Base-by-base conservation (phyloP, 768 basidiomycete genomes). In the Serendipita sp. region DNA sequence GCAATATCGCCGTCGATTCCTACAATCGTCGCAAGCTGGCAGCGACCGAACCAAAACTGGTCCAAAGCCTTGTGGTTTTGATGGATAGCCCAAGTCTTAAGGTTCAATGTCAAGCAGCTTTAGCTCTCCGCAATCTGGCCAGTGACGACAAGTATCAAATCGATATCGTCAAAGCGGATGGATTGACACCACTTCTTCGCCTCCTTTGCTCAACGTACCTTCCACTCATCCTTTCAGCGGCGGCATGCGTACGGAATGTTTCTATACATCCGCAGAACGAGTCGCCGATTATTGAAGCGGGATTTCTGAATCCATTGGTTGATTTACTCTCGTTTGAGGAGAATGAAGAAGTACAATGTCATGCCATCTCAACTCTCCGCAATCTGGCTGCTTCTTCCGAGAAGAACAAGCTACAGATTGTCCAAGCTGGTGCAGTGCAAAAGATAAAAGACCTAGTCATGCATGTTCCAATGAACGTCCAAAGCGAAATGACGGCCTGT, bases 401-500 rank as follows among this genome's bases (percentile, higher is more conserved):
- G 78, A 91, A 93, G 80, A 99, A 98, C 78, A 99, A 98, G 78
- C 82, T 88, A 44, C 92, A 94, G 5, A 98, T 99, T 64, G 94
- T 99, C 62, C 89, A 96, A 73, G 95, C 96, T 3, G 96, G 96
- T 3, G 96, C 96, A 16, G 87, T 97, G 2, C 90, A 92, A 71
- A 86, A 90, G 48, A 99, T 99, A 76, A 96, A 96, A 75, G 92
- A 97, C 70, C 78, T 99, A 16, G 93, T 99, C 1, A 77, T 99
- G 11, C 88, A 88, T 70, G 95, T 97, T 1, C 93, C 96, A 2
- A 84, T 96, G 77, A 88, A 88, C 66, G 96, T 99, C 10, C 96
- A 99, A 76, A 95, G 92, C 71, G 96, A 98, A 76, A 99, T 99
- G 96, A 99, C 96, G 46, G 96, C 96, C 3, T 98, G 95, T 69